Base-by-base conservation (phyloP, 2,329 filamentous ascomycete species). In the Fonsecaea erecta region DNA sequence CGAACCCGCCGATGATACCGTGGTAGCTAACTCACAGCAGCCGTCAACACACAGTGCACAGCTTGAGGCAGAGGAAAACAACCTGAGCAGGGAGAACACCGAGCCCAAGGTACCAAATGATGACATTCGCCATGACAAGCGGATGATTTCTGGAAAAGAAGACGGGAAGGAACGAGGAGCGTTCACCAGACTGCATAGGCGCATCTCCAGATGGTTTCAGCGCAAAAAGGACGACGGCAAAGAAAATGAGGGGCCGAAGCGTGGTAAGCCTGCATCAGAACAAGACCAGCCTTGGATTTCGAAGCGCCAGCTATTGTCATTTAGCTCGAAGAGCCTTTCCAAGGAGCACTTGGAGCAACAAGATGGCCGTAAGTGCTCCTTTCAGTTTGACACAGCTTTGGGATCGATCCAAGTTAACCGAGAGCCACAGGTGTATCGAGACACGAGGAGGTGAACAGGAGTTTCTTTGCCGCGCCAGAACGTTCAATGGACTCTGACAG, bases 271-370 rank as follows among this genome's bases (percentile, higher is more conserved):
- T 2, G 32, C 32, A 12, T 12, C 37, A 40, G 37, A n/a, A n/a
- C 14, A 40, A 40, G 37, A n/a, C 16, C 37, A n/a, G 37, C 37
- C 37, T 4, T n/a, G 37, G n/a, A 40, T 40, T 40, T n/a, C 37
- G 5, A 4, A 40, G 16, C 14, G 1, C 37, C 37, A 40, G 37
- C 14, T 40, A 11, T n/a, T 8, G 16, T 8, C n/a, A 1, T n/a
- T n/a, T 5, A 5, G 18, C 6, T n/a, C 37, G 16, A 5, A 35
- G 21, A 61, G 62, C 56, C 62, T 55, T 21, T 14, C 56, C 37
- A 60, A 65, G 56, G 57, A 65, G 46, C 57, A 61, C 26, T 11
- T 61, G 12, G 52, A n/a, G 11, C n/a, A 40, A 2, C 48, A 65
- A 35, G 24, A 8, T 11, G 62, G 61, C 28, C 52, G 52, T 40